Percentiles rank a stretch among this genome's conserved stretches.
Conservation (phyloP, 495 filamentous ascomycete species). For the Annulohypoxylon stygium region DNA sequence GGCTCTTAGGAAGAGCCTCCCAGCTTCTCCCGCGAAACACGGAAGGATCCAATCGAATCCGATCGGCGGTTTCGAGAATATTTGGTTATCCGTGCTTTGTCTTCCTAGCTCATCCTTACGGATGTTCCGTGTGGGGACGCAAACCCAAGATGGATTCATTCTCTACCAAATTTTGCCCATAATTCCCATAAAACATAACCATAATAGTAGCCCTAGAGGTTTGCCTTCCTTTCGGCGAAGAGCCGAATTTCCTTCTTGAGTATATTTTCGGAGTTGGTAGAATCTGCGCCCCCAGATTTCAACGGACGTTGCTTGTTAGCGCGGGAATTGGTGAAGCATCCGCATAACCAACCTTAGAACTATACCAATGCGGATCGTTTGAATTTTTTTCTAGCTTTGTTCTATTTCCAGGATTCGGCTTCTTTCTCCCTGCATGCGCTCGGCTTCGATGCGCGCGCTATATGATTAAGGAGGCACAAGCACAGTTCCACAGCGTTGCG, state of each 20-base stretch:
- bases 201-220: not conserved
- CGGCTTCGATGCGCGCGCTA: conserved; percentile 1
- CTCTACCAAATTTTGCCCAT: not conserved
- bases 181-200: not conserved
- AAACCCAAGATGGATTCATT: not conserved
- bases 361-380: not conserved
- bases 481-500: conserved; percentile 17
- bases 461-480: conserved; percentile 12
- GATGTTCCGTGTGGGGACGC: conserved; percentile 33
- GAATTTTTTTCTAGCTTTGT: conserved; percentile 1
- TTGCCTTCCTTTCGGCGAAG: conserved; percentile 11
- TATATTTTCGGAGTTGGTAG: not conserved
- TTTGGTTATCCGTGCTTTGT: not conserved
- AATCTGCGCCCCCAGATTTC: not conserved
- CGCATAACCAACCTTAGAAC: not conserved
- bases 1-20: conserved; percentile 8
- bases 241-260: conserved; percentile 1
- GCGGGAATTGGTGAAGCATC: not conserved
- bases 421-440: conserved; percentile 12
- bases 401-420: conserved; percentile 10
- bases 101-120: conserved; percentile 27
- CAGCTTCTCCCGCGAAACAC: conserved; percentile 36
- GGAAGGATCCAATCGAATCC: conserved; percentile 36
- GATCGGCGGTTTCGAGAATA: conserved; percentile 37
- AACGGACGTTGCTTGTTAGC: conserved; percentile 1